Conservation (phyloP, 768 basidiomycete genomes). For the Tremella yokohamensis region DNA sequence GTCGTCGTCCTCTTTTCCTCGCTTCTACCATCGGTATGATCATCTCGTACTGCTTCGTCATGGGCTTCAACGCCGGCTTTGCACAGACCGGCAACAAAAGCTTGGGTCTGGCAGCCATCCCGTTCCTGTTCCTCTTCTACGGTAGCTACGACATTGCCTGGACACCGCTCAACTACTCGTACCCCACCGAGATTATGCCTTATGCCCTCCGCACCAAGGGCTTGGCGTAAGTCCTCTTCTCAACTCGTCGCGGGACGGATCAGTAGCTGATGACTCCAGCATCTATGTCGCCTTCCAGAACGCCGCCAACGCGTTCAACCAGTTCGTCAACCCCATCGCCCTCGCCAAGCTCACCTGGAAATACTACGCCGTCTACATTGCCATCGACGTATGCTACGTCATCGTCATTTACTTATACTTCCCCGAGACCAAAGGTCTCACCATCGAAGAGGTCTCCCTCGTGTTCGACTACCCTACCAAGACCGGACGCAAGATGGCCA, state of each 20-base stretch:
- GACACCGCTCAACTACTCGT: conserved; percentile 63
- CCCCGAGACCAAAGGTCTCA: conserved; percentile 25
- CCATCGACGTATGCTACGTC: conserved; percentile 11
- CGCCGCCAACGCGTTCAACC: conserved; percentile 21
- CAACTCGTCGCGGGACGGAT: no score
- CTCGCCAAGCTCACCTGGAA: conserved; percentile 21
- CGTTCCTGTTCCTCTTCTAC: conserved; percentile 35
- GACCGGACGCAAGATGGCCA: not conserved
- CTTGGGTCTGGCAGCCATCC: conserved; percentile 22
- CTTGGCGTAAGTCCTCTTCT: conserved; percentile 57
- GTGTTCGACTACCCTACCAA: conserved; percentile 18
- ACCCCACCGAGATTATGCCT: conserved; percentile 65
- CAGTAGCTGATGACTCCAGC: no score
- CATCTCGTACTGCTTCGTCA: conserved; percentile 23
- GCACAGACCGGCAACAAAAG: conserved; percentile 9
- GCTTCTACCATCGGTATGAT: conserved; percentile 31
- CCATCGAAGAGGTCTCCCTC: conserved; percentile 17
- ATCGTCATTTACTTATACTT: conserved; percentile 16
- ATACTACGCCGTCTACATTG: conserved; percentile 19
- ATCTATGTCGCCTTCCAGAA: conserved; percentile 49
- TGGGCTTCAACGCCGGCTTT: conserved; percentile 27
- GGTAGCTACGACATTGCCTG: conserved; percentile 61
- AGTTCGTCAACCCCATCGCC: conserved; percentile 27
- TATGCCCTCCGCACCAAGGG: conserved; percentile 78
- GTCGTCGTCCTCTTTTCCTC: conserved; percentile 5